Evolutionary conservation across 768 basidiomycete species (phyloP), one percentile per base, ranked within the genome.

Genomic region (Neoboletus magnificus): DNA sequence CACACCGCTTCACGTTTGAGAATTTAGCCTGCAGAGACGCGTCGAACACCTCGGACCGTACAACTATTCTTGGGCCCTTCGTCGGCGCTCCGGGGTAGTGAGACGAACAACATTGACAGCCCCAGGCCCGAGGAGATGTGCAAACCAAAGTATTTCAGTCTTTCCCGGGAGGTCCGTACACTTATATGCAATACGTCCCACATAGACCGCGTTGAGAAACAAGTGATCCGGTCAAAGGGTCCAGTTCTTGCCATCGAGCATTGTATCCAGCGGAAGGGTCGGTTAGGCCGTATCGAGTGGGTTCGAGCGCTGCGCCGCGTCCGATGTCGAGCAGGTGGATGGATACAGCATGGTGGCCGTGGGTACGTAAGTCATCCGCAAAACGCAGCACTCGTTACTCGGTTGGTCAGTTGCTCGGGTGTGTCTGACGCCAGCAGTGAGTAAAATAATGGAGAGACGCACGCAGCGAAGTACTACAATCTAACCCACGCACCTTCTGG

Each of bases 311-410:
- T 25, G 79, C 84, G 61, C 91, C 83, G 46, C 79, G 84, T 62
- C 93, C 91, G 49, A 96, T 73, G 70, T 93, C 92, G 35, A 96
- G 74, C 0, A 93, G 93, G 66, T 97, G 93, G 40, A 96, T 89
- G 41, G 81, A 78, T 0, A 91, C 91, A 4, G 91, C 91, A 30
- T 90, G 83, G 64, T 93, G 92, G 0, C 88, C 89, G 60, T 93
- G 89, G 0, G 79, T 85, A 18, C 93, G 82, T 62, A 96, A 80
- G 2, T 88, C 87, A 67, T 96, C 94, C 12, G 93, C 90, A 66
- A 93, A 95, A 33, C 94, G 87, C 42, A 95, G 92, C 91, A 62
- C 95, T 93, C 4, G 68, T 66, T 15, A 77, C 78, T 11, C 93
- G 81, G 70, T 90, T 90, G 49, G 76, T 66, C 16, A 93, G 76